These are phyloP conservation scores for Colletotrichum sp. DNA, from an alignment of 2,329 filamentous ascomycete genomes.

Conservation along the genomic window DNA sequence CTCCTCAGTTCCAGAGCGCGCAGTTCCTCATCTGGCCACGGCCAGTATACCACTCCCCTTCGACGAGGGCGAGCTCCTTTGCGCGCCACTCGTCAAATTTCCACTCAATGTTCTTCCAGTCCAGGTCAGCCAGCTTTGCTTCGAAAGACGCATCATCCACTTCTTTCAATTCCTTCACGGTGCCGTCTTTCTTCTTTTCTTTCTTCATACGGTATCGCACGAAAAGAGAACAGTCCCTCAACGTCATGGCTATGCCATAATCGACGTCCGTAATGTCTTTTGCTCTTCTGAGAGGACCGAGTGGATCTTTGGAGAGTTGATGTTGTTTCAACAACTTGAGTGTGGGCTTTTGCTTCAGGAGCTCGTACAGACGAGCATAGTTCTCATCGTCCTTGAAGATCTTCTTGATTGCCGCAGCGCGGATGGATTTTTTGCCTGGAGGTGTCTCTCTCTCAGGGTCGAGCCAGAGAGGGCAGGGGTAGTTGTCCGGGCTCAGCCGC, in stretches of 20 bases:
- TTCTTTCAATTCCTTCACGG: slow-evolving; percentile 8
- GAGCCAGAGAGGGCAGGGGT: slow-evolving; percentile 20
- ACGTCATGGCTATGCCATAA: slow-evolving; percentile 77
- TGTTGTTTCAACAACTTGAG: neutral
- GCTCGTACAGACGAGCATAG: neutral
- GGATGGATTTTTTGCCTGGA: neutral
- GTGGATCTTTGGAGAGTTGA: slow-evolving; percentile 49
- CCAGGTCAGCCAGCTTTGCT: slow-evolving; percentile 75
- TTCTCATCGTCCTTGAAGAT: slow-evolving; percentile 12
- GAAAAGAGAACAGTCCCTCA: slow-evolving; percentile 81
- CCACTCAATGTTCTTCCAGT: slow-evolving; percentile 72
- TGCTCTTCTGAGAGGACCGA: slow-evolving; percentile 47
- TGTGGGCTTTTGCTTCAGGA: neutral
- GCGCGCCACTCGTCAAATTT: slow-evolving; percentile 74
- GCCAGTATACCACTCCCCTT: slow-evolving; percentile 69
- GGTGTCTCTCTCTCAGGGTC: neutral
- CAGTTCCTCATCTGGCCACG: slow-evolving; percentile 16
- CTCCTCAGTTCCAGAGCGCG: neutral
- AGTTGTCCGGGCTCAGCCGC: slow-evolving; percentile 3
- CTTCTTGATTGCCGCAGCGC: neutral
- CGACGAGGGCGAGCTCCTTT: slow-evolving; percentile 66
- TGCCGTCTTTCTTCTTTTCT: neutral
- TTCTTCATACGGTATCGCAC: slow-evolving; percentile 45
- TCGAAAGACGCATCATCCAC: slow-evolving; percentile 40
- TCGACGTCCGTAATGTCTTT: slow-evolving; percentile 40